A percentile compares a stretch with the other conserved stretches of the same genome.
These are phyloP conservation scores for Ophiostoma himal-ulmi DNA, from an alignment of 2,329 filamentous ascomycete genomes.

Conservation along the genomic window DNA sequence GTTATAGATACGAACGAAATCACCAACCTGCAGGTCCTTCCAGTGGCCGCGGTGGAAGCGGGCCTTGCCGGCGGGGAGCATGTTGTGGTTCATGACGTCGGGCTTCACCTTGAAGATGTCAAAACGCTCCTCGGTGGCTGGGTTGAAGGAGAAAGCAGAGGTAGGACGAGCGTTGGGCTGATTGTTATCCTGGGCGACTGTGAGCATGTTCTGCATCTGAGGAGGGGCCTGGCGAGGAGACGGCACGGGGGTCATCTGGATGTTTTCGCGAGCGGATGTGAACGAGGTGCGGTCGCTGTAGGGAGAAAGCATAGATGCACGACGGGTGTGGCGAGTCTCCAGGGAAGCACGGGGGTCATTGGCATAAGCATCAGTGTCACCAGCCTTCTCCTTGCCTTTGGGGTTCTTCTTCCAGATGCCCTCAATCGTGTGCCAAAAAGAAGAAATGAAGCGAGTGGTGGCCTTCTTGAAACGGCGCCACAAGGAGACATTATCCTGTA, in stretches of 20 bases:
- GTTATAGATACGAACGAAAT: constrained; percentile 94
- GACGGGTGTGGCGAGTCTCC: constrained; percentile 53
- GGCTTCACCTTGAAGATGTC: constrained; percentile 44
- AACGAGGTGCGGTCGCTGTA: constrained; percentile 45
- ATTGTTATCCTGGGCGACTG: constrained; percentile 36
- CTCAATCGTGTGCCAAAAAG: constrained; percentile 46
- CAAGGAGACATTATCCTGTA: constrained; percentile 73
- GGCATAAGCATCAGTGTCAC: constrained; percentile 39
- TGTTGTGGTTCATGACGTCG: constrained; percentile 65
- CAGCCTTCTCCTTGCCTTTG: constrained; percentile 46
- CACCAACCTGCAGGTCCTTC: constrained; percentile 93
- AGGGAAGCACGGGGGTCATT: constrained; percentile 61
- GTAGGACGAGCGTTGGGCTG: constrained; percentile 34
- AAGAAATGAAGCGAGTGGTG: constrained; percentile 55
- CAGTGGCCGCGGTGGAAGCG: constrained; percentile 89
- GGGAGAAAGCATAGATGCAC: constrained; percentile 50
- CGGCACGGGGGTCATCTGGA: constrained; percentile 92
- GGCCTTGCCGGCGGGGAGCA: constrained; percentile 61
- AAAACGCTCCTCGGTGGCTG: constrained; percentile 30
- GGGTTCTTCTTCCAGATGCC: constrained; percentile 46
- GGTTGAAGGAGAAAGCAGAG: constrained; percentile 34
- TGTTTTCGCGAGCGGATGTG: constrained; percentile 58
- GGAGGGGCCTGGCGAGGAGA: constrained; percentile 51
- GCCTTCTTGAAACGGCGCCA: constrained; percentile 94
- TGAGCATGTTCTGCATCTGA: constrained; percentile 33